Evolutionary conservation across 2,329 filamentous ascomycete species (phyloP).

Genomic region (Cordyceps tenuipes): DNA sequence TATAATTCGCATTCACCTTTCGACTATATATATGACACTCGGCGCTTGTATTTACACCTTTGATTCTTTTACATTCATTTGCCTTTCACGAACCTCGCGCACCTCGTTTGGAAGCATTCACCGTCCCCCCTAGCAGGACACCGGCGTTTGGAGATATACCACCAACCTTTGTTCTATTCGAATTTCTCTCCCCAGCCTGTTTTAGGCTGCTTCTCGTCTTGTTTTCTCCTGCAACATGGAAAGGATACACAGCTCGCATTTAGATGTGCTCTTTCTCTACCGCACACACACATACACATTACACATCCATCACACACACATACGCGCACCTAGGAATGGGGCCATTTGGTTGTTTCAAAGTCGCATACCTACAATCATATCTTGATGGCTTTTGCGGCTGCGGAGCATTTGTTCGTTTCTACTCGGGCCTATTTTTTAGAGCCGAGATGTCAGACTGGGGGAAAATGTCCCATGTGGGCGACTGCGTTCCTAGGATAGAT

Average conservation of each 20-base stretch:
- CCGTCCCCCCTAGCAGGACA: slow-evolving; percentile 16
- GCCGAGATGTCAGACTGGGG: background rate
- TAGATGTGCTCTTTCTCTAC: background rate
- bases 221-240: background rate
- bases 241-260: slow-evolving; percentile 9
- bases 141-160: slow-evolving; percentile 20
- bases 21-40: background rate
- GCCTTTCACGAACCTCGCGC: background rate
- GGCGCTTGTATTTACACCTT: background rate
- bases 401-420: background rate
- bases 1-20: background rate
- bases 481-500: slow-evolving; percentile 6
- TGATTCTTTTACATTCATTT: background rate
- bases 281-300: too few relatives aligned
- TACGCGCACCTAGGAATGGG: background rate
- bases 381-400: background rate
- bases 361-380: background rate
- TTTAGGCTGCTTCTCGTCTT: background rate
- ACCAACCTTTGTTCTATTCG: slow-evolving; percentile 6
- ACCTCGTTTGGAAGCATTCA: slow-evolving; percentile 11
- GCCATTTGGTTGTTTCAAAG: background rate
- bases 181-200: background rate
- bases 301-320: background rate
- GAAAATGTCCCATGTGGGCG: background rate
- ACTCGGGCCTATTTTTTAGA: background rate